Conservation (phyloP, 2,329 filamentous ascomycete species). For the Teratosphaeria viscida region DNA sequence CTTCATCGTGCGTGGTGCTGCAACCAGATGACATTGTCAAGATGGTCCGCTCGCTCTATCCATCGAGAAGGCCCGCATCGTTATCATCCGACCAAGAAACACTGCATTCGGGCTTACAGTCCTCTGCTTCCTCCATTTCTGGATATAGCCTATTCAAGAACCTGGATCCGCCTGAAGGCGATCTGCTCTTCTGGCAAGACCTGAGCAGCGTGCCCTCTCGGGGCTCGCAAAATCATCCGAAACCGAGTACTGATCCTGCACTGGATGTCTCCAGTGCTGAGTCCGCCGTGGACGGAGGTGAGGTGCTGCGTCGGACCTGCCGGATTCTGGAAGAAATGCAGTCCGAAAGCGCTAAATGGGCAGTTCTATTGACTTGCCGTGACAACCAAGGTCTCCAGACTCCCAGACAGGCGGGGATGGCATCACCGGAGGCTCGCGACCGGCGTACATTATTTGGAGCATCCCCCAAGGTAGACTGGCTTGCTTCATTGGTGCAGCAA, state of each 20-base stretch:
- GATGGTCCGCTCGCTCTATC: slow-evolving; percentile 73
- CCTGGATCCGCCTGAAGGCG: background rate
- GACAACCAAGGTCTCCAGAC: background rate
- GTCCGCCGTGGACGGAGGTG: background rate
- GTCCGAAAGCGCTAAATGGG: background rate
- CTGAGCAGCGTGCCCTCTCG: background rate
- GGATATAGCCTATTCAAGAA: slow-evolving; percentile 40
- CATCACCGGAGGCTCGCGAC: background rate
- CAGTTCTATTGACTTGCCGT: background rate
- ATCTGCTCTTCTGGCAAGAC: background rate
- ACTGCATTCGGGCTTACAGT: slow-evolving; percentile 37
- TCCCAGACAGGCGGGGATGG: background rate
- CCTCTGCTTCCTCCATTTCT: slow-evolving; percentile 40
- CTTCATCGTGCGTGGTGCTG: slow-evolving; percentile 8
- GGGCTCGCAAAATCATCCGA: background rate
- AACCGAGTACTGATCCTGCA: background rate
- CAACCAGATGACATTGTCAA: slow-evolving; percentile 75
- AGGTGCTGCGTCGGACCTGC: background rate
- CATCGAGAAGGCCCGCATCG: slow-evolving; percentile 57
- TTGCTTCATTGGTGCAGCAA: background rate
- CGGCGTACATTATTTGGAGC: background rate
- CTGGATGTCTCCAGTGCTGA: background rate
- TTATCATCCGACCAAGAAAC: slow-evolving; percentile 36
- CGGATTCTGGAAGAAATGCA: background rate
- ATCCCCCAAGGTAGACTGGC: background rate